Conservation (phyloP, 1,284 basidiomycete genomes). For the Porodaedalea pini region DNA sequence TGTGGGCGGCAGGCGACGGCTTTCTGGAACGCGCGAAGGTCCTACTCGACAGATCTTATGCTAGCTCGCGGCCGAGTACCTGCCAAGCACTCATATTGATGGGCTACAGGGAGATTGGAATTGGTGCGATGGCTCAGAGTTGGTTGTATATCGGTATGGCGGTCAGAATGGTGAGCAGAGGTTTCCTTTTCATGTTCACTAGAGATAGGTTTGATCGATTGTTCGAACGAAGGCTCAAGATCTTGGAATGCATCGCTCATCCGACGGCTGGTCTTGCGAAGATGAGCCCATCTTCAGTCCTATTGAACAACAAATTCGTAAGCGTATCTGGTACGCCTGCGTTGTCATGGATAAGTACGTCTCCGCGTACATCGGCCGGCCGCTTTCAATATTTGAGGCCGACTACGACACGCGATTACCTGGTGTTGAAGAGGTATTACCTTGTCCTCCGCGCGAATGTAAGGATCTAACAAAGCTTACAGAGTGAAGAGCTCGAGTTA, state of each 20-base stretch:
- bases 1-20: conserved; percentile 80
- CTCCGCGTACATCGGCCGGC: conserved; percentile 76
- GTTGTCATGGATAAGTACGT: conserved; percentile 80
- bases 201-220: not conserved
- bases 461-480: not conserved
- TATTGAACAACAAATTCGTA: conserved; percentile 68
- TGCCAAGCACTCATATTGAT: conserved; percentile 77
- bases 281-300: conserved; percentile 59
- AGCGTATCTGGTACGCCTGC: conserved; percentile 79
- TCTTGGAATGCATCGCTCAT: conserved; percentile 77
- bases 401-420: conserved; percentile 80
- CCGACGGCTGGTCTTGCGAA: conserved; percentile 66
- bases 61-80: conserved; percentile 61
- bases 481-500: conserved; percentile 62
- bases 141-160: conserved; percentile 82
- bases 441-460: not conserved
- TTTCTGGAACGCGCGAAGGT: conserved; percentile 69
- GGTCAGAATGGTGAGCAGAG: conserved; percentile 51
- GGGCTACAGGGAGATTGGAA: conserved; percentile 80
- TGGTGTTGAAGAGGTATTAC: conserved; percentile 53
- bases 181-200: not conserved
- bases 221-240: conserved; percentile 65
- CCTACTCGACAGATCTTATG: conserved; percentile 64
- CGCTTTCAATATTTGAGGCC: conserved; percentile 72
- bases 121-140: conserved; percentile 83